Evolutionary conservation across 2,329 filamentous ascomycete species (phyloP).

Genomic region (Hypomyces rosellus): DNA sequence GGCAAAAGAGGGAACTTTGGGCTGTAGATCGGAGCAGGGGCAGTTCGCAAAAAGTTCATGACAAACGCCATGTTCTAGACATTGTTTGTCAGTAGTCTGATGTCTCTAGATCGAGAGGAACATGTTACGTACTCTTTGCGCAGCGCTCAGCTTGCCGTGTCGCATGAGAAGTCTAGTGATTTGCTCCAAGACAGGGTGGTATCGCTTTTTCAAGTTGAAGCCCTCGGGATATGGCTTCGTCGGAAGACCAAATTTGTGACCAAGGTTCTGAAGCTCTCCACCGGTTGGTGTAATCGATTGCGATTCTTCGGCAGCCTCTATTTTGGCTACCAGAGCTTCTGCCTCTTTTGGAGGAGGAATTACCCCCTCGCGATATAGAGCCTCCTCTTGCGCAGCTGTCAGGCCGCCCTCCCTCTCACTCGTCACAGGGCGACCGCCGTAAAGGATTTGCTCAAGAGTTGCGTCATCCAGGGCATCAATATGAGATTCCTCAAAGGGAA

Average conservation of each 20-base stretch:
- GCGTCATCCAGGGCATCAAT: slow-evolving; percentile 28
- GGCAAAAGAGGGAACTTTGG: slow-evolving; percentile 66
- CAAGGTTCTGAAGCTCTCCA: slow-evolving; percentile 32
- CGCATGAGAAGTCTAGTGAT: slow-evolving; percentile 87
- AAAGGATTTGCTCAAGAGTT: slow-evolving; percentile 30
- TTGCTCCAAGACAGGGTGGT: slow-evolving; percentile 79
- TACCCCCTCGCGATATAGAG: slow-evolving; percentile 36
- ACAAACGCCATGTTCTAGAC: slow-evolving; percentile 75
- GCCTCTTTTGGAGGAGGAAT: slow-evolving; percentile 31
- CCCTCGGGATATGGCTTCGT: slow-evolving; percentile 55
- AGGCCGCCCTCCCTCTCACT: slow-evolving; percentile 28
- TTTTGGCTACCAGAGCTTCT: slow-evolving; percentile 23
- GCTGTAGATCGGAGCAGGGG: slow-evolving; percentile 70
- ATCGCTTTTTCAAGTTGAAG: slow-evolving; percentile 68
- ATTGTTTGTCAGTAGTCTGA: slow-evolving; percentile 10
- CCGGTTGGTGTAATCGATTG: slow-evolving; percentile 13
- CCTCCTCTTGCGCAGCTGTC: slow-evolving; percentile 37
- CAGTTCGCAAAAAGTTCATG: slow-evolving; percentile 77
- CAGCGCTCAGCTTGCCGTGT: slow-evolving; percentile 81
- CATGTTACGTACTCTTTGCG: slow-evolving; percentile 65
- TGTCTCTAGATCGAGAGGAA: not conserved
- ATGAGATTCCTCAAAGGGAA: slow-evolving; percentile 9
- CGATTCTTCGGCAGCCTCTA: slow-evolving; percentile 14
- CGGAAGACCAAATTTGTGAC: slow-evolving; percentile 76
- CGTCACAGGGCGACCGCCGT: slow-evolving; percentile 26